Conservation (phyloP, 2,329 filamentous ascomycete species). For the Neofusicoccum kwambonambiense region DNA sequence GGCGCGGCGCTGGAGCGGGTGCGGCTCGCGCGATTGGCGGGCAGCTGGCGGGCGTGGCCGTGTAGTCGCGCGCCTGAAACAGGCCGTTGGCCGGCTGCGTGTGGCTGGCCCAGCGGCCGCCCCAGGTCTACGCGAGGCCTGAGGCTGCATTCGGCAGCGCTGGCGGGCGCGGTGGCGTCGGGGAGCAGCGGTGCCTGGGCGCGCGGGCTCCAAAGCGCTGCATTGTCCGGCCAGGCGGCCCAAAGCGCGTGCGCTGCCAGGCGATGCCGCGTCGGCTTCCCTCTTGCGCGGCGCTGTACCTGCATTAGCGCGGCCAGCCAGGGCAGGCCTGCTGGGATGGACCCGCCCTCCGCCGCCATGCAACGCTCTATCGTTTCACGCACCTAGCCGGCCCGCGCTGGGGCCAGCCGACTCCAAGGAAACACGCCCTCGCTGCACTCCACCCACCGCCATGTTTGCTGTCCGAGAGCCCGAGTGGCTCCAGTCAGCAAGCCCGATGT, state of each 20-base stretch:
- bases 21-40: background rate
- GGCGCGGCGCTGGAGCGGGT: background rate
- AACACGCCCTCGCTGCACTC: background rate
- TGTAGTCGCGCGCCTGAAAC: conserved; percentile 15
- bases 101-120: background rate
- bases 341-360: background rate
- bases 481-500: background rate
- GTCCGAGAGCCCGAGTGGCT: background rate
- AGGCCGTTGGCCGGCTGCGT: background rate
- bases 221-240: background rate
- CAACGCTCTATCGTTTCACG: conserved; percentile 14
- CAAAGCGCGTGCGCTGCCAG: background rate
- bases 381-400: conserved; percentile 1
- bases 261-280: background rate
- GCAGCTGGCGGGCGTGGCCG: background rate
- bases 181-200: background rate
- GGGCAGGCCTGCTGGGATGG: background rate
- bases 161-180: background rate
- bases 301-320: conserved; percentile 4
- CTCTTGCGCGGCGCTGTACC: background rate
- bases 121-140: background rate
- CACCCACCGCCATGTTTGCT: conserved; percentile 2
- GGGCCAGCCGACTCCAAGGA: background rate
- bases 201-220: too few species aligned
- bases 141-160: background rate